phyloP scores from a whole-genome alignment of 495 filamentous ascomycete species.

The Cercophora sp. region DNA sequence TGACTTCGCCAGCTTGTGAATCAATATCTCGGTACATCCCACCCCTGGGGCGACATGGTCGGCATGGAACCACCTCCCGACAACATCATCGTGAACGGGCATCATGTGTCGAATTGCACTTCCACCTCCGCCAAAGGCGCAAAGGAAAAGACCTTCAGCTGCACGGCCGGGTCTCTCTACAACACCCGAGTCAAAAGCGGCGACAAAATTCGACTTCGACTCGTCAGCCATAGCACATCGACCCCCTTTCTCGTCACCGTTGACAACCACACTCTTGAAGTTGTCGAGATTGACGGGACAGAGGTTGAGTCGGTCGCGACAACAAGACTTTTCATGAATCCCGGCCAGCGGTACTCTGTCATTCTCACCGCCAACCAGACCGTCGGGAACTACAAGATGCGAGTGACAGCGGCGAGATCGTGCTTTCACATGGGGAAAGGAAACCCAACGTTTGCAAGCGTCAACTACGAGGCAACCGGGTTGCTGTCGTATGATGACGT shows the following conservation, averaged over 20 bases:
- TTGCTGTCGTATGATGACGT: neutral
- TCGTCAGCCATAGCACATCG: neutral
- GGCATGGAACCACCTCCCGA: slow-evolving; percentile 1
- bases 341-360: neutral
- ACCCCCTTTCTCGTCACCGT: neutral
- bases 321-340: neutral
- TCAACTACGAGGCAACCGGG: neutral
- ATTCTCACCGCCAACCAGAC: slow-evolving; percentile 3
- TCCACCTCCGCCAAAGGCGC: neutral
- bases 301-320: neutral
- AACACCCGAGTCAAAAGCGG: neutral
- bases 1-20: neutral
- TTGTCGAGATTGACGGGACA: slow-evolving; percentile 1
- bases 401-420: neutral
- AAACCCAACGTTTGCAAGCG: neutral
- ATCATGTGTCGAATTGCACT: neutral
- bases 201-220: neutral
- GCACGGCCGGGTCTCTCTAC: neutral
- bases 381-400: neutral
- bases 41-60: neutral
- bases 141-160: neutral
- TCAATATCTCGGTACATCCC: neutral
- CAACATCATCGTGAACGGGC: slow-evolving; percentile 5
- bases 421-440: slow-evolving; percentile 2
- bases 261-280: slow-evolving; percentile 1